Percentiles rank a stretch among this genome's conserved stretches.
These are phyloP conservation scores for Polygonum maritimum DNA, from an alignment of 148 eudicot genomes.

Conservation along the genomic window DNA sequence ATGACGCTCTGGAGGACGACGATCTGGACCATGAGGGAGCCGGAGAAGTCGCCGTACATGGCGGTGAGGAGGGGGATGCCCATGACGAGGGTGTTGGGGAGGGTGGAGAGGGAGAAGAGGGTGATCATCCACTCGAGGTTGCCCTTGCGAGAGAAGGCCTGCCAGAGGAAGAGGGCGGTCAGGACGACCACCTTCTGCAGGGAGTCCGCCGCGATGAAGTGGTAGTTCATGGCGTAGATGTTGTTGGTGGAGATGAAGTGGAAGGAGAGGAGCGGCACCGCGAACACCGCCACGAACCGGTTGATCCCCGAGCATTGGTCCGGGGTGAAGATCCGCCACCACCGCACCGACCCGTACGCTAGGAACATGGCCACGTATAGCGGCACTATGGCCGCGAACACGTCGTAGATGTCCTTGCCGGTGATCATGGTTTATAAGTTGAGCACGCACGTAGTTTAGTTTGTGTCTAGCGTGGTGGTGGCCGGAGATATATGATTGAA, in stretches of 20 bases:
- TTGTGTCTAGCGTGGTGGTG: background rate
- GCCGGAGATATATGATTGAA: background rate
- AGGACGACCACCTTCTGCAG: slow-evolving; percentile 74
- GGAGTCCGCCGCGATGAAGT: slow-evolving; percentile 78
- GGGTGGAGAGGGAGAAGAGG: slow-evolving; percentile 72
- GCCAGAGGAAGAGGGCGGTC: slow-evolving; percentile 58
- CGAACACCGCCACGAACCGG: slow-evolving; percentile 90
- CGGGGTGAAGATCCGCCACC: slow-evolving; percentile 99
- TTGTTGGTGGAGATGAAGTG: slow-evolving; percentile 85
- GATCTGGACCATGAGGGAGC: slow-evolving; percentile 79
- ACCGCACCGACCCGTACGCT: slow-evolving; percentile 86
- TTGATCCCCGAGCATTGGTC: slow-evolving; percentile 98
- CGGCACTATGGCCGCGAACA: slow-evolving; percentile 76
- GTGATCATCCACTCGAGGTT: slow-evolving; percentile 90
- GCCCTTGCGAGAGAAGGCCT: slow-evolving; percentile 43
- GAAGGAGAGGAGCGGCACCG: slow-evolving; percentile 83
- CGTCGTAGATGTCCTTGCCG: slow-evolving; percentile 83
- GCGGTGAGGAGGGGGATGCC: slow-evolving; percentile 81
- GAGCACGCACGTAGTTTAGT: background rate
- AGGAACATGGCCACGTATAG: slow-evolving; percentile 86
- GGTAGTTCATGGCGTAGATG: slow-evolving; percentile 86
- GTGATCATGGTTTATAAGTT: slow-evolving; percentile 48
- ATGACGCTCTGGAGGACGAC: slow-evolving; percentile 82
- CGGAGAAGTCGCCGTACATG: slow-evolving; percentile 88
- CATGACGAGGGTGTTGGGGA: slow-evolving; percentile 94